Base-by-base conservation (phyloP, 306 rosid genomes). In the Pachyrhizus erosus region DNA sequence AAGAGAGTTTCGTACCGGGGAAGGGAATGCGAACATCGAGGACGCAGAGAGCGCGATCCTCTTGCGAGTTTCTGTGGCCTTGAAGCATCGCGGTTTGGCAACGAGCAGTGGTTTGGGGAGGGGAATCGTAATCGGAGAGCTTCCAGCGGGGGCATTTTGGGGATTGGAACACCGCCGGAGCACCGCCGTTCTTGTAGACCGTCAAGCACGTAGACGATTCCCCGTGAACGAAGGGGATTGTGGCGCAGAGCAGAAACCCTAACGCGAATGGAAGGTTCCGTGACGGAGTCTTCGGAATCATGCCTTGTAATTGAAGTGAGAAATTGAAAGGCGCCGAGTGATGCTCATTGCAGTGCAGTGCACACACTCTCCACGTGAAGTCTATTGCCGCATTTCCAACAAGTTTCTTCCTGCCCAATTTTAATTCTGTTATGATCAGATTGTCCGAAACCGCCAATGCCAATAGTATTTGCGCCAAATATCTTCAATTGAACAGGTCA, bases 121-220 rank as follows among this genome's bases (percentile, higher is more conserved):
- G 81, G 55, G 91, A 78, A 34, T 70, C 83, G 81, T 85, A 75
- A 21, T 87, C 88, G 64, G 89, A 70, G 80, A 90, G 96, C 84
- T 89, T 89, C 99, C 99, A 95, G 76, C 86, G 96, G 37, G 96
- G 94, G 75, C 99, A 95, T 91, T 95, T 95, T 9, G 96, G 96
- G 81, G 99, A 95, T 78, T 86, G 86, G 60, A 95, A 90, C 26
- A 95, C 99, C 42, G 98, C 97, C 78, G 96, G 94, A 87, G 99
- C 97, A 37, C 99, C 96, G 27, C 99, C 99, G 55, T 87, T 78
- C 55, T 84, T 87, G 90, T 93, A 93, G 14, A 93, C 92, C 55
- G 91, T 87, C 89, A 95, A 79, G 80, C 99, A 95, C 1, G 93
- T 91, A 26, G 98, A 91, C n/a, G 99, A 89, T 70, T 95, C 98